Evolutionary conservation across 257 asterid species (phyloP).

Genomic region (Asclepias syriaca): DNA sequence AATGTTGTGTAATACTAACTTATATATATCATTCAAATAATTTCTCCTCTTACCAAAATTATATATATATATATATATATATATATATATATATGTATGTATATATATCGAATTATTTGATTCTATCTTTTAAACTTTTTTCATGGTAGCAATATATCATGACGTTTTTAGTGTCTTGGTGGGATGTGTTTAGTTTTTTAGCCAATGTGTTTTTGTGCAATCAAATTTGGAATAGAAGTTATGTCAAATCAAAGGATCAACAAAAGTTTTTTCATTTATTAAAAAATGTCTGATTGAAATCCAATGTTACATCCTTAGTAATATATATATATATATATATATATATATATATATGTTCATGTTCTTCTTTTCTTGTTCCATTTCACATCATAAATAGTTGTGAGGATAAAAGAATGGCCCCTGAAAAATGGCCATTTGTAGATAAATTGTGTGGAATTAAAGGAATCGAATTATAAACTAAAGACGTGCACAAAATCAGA

Average conservation of each 20-base stretch:
- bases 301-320: background rate
- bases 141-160: background rate
- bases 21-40: no score
- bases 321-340: background rate
- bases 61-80: no score
- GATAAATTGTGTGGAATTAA: no score
- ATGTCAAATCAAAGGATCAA: background rate
- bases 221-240: background rate
- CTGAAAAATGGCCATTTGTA: background rate
- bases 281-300: conserved; percentile 1
- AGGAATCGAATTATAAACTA: background rate
- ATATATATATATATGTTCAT: background rate
- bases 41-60: no score
- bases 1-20: no score
- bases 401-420: background rate
- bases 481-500: background rate
- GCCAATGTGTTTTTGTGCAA: background rate
- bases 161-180: background rate
- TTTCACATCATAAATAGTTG: background rate
- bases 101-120: background rate
- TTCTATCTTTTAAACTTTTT: background rate
- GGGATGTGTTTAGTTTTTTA: background rate
- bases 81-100: no score
- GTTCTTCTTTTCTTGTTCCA: no score
- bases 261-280: background rate